Evolutionary conservation across 129 eudicot species (phyloP).

Genomic region (Solidago caesia): DNA sequence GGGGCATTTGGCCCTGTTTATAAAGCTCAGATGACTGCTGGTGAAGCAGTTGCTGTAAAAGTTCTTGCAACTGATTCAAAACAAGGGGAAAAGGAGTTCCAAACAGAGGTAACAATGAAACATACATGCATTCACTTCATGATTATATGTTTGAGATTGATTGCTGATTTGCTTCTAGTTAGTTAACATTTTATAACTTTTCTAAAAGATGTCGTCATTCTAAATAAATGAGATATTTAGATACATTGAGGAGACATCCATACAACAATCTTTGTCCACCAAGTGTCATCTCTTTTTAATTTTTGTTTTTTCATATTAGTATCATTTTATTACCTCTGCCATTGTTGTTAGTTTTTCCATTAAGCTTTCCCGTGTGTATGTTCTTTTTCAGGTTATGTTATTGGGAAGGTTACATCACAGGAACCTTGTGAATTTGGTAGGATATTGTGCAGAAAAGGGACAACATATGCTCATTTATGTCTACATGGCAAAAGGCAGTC

Average conservation of each 20-base stretch:
- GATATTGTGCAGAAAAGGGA: conserved; percentile 95
- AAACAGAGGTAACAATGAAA: conserved; percentile 63
- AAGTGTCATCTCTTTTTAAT: not conserved
- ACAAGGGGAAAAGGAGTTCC: conserved; percentile 95
- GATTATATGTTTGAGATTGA: conserved; percentile 14
- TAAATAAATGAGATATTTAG: conserved; percentile 11
- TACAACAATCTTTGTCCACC: not conserved
- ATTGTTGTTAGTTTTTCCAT: conserved; percentile 10
- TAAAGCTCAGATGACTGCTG: conserved; percentile 92
- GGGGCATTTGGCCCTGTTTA: conserved; percentile 98
- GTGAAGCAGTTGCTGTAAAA: conserved; percentile 95
- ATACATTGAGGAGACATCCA: not conserved
- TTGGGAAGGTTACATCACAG: conserved; percentile 94
- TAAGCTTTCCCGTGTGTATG: not conserved
- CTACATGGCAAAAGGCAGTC: conserved; percentile 90
- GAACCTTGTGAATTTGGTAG: conserved; percentile 96
- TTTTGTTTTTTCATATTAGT: too few species aligned
- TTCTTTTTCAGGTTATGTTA: conserved; percentile 68
- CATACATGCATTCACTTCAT: conserved; percentile 6
- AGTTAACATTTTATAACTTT: conserved; percentile 15
- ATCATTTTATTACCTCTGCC: conserved; percentile 9
- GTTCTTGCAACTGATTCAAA: conserved; percentile 96
- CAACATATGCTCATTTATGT: conserved; percentile 94
- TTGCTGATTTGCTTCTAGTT: not conserved
- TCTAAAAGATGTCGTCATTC: not conserved